Base-by-base conservation (phyloP, 208 protist species). In the Leishmania martiniquensis region DNA sequence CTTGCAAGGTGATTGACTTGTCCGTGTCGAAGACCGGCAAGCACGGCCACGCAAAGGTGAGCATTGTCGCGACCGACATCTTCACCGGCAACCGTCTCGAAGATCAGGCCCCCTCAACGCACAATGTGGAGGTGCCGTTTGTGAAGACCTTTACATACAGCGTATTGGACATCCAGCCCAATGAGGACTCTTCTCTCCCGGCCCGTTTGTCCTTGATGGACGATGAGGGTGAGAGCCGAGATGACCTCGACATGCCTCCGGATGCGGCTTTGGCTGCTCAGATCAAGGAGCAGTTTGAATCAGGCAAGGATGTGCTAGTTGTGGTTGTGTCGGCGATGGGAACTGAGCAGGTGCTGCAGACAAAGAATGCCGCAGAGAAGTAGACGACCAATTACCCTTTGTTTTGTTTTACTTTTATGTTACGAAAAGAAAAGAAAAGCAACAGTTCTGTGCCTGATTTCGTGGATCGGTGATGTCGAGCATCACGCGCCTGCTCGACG, bases 11-110 rank as follows among this genome's bases (percentile, higher is more conserved):
- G 60, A 98, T 99, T 76, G 98, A 99, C 78, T 96, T 99, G 83
- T 99, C 95, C 69, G 99, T 98, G 34, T 99, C 98, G 55, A 99
- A 99, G 93, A 99, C 98, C 70, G 99, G 99, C 78, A 99, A 99
- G 93, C 99, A 99, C 91, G 99, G 99, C 78, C 97, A 99, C 88
- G 99, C 99, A 47, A 99, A 99, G 93, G 98, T 99, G 60, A 94
- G 99, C 83, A 97, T 99, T 84, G 94, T 95, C 77, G 98, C 92
- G 74, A 97, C 99, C 71, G 99, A 99, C 84, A 99, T 99, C 81
- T 99, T 99, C 93, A 99, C 96, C 70, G 95, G 96, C 75, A 99
- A 99, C 89, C 99, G 99, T 89, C 96, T 99, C 77, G 99, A 99
- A 91, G 98, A 99, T 74, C 92, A 99, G 81, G 98, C 91, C 54